Conservation (phyloP, 495 filamentous ascomycete species). For the Lasiosphaeriaceae sp. region DNA sequence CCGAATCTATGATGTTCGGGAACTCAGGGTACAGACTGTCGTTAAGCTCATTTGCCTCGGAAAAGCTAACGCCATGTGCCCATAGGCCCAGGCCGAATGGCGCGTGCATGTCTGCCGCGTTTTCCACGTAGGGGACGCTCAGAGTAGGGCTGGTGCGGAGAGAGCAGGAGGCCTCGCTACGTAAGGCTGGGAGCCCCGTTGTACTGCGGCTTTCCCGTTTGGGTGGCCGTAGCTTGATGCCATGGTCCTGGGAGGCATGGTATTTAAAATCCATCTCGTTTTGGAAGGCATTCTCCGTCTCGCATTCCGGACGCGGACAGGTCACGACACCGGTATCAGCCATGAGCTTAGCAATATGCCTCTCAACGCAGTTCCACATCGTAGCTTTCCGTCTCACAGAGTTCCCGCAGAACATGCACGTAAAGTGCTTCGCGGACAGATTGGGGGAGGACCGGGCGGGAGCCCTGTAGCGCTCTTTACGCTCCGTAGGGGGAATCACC, state of each 20-base stretch:
- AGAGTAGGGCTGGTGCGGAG: not conserved
- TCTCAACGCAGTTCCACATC: not conserved
- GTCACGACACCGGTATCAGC: not conserved
- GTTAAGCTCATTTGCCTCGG: not conserved
- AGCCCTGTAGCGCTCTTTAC: not conserved
- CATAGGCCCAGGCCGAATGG: not conserved
- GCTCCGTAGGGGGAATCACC: not conserved
- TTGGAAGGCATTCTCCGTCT: not conserved
- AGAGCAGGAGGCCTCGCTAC: not conserved
- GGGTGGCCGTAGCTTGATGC: not conserved
- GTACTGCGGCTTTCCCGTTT: not conserved
- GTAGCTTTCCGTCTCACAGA: not conserved
- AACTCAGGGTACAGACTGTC: not conserved
- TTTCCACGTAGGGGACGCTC: not conserved
- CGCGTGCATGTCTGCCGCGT: not conserved
- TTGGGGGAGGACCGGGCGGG: not conserved
- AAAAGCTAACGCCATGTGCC: not conserved
- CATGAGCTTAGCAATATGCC: not conserved
- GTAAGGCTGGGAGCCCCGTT: not conserved
- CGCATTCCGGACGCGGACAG: not conserved
- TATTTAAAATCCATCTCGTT: not conserved
- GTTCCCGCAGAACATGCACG: not conserved
- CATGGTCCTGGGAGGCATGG: not conserved
- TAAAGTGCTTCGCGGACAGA: not conserved
- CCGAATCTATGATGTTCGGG: not conserved